Base-by-base conservation (phyloP, 306 rosid species). In the Cucumis hystrix region DNA sequence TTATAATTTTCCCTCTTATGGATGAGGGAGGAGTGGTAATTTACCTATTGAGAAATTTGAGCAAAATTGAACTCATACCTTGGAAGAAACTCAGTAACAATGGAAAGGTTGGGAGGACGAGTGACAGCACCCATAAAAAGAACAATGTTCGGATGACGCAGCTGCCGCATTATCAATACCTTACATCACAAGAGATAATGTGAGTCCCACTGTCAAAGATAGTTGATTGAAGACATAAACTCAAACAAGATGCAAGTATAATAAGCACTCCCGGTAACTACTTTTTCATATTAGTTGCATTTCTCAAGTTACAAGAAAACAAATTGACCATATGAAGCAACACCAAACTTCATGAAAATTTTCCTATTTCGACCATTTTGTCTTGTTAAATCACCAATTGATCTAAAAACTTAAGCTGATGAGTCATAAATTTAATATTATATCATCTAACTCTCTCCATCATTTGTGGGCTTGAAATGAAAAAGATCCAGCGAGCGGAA, bases 111-210 rank as follows among this genome's bases (percentile, higher is more conserved):
- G 51, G 99, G 99, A 60, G 99, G 93, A 75, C 98, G 97, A 47
- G 98, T 95, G 83, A 95, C 97, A 62, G 99, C 99, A 81, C 99
- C 99, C 97, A 95, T 91, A 78, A 95, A 95, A 71, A 95, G 97
- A 82, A 95, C 98, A 79, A 95, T 87, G 81, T 95, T 95, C 51
- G 99, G 99, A 95, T 91, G 99, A 4, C 99, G 98, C 82, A 95
- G 82, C 61, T 93, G 90, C 18, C 97, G 97, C 99, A 95, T 95
- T 89, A 95, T 95, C 83, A 92, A 88, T 66, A 95, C 98, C 99
- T 95, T 82, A 80, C 68, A 77, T 79, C 57, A 79, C 74, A 78
- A 82, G 76, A 55, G 83, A 75, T 68, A 74, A 88, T 7, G 63
- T 72, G 51, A 81, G 71, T 61, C 49, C 49, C 78, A 30, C 52